A percentile compares a stretch with the other conserved stretches of the same genome.
Conservation (phyloP, 768 basidiomycete species). For the Holtermanniella nyarrowii region DNA sequence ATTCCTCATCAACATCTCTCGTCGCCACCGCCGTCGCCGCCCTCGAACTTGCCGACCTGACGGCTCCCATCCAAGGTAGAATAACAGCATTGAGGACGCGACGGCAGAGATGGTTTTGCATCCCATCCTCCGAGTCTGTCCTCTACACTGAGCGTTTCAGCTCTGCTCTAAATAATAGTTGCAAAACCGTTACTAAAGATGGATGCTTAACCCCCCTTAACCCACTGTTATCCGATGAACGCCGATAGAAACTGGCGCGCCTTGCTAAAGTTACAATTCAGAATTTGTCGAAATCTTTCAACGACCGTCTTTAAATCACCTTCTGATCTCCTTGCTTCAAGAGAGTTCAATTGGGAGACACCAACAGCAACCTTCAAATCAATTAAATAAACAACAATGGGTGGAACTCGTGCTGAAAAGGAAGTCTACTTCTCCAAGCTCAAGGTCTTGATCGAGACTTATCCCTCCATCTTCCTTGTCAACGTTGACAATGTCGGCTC, state of each 20-base stretch:
- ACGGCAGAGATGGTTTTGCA: slow-evolving; percentile 8
- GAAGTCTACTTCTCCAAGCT: slow-evolving; percentile 84
- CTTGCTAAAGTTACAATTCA: too few species aligned
- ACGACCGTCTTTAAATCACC: slow-evolving; percentile 38
- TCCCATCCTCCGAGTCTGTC: slow-evolving; percentile 14
- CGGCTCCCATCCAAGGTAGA: slow-evolving; percentile 15
- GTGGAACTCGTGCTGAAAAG: slow-evolving; percentile 81
- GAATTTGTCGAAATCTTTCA: slow-evolving; percentile 6
- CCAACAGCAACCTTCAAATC: slow-evolving; percentile 13
- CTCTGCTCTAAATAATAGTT: too few species aligned
- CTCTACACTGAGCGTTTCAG: too few species aligned
- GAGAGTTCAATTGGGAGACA: slow-evolving; percentile 38
- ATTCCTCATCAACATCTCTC: too few species aligned
- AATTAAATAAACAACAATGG: slow-evolving; percentile 55
- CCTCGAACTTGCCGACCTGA: not conserved
- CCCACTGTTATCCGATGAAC: not conserved
- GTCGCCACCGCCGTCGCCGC: not conserved
- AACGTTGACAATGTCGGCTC: slow-evolving; percentile 99
- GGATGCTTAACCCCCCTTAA: not conserved
- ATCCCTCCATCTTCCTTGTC: slow-evolving; percentile 93
- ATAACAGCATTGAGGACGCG: slow-evolving; percentile 18
- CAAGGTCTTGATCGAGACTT: slow-evolving; percentile 80
- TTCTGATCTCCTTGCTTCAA: slow-evolving; percentile 32
- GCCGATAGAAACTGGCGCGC: slow-evolving; percentile 7
- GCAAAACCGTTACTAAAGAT: too few species aligned